Evolutionary conservation across 345 rosid species (phyloP).

Genomic region (Reutealis trisperma): DNA sequence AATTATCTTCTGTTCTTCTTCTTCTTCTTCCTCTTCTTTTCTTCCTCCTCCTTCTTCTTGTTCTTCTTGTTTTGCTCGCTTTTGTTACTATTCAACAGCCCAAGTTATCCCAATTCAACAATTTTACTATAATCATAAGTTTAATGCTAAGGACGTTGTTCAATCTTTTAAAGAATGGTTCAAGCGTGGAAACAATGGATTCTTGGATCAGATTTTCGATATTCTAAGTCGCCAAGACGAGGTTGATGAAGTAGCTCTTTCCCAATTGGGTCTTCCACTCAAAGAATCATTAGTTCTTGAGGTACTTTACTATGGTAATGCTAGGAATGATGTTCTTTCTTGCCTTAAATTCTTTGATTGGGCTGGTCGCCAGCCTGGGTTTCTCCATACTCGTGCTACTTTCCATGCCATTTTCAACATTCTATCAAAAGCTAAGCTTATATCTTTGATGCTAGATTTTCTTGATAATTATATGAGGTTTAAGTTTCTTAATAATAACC

Average conservation of each 20-base stretch:
- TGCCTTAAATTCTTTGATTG: constrained; percentile 92
- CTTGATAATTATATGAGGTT: constrained; percentile 33
- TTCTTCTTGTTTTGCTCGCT: not conserved
- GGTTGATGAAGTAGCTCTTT: constrained; percentile 37
- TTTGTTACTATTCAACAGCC: not conserved
- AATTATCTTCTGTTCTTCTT: not conserved
- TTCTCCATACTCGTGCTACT: constrained; percentile 61
- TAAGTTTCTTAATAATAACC: constrained; percentile 1
- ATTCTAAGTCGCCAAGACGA: constrained; percentile 32
- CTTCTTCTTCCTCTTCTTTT: not conserved
- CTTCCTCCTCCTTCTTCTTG: not conserved
- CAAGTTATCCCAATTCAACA: not conserved
- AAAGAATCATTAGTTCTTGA: constrained; percentile 56
- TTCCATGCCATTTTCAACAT: constrained; percentile 71
- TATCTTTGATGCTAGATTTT: constrained; percentile 47
- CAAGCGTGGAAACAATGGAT: constrained; percentile 26
- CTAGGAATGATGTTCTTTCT: constrained; percentile 45
- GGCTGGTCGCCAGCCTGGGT: constrained; percentile 75
- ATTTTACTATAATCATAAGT: too few species aligned
- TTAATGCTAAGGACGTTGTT: constrained; percentile 38
- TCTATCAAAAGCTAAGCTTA: constrained; percentile 49
- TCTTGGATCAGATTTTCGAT: constrained; percentile 47
- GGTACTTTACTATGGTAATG: constrained; percentile 52
- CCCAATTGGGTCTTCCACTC: constrained; percentile 50
- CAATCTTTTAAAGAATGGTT: constrained; percentile 65